These are phyloP conservation scores for Leishmania braziliensis DNA, from an alignment of 208 protist genomes.

Conservation along the genomic window DNA sequence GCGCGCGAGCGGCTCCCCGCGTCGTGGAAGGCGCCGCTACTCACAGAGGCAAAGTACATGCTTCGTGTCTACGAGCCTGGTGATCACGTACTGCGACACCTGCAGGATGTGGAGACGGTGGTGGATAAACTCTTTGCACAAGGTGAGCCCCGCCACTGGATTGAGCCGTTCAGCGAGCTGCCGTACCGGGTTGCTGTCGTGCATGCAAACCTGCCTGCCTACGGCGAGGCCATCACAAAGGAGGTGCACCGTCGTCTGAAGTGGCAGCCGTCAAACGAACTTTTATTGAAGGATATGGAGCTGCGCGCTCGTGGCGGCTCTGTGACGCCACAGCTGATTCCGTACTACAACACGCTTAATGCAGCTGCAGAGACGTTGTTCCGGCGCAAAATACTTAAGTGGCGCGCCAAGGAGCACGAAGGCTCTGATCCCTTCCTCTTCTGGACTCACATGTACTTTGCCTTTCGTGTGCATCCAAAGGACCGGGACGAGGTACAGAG, in stretches of 20 bases:
- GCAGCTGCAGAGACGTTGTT: slow-evolving; percentile 70
- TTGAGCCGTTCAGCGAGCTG: slow-evolving; percentile 79
- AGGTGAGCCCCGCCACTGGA: slow-evolving; percentile 81
- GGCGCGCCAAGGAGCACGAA: slow-evolving; percentile 74
- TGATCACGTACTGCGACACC: slow-evolving; percentile 54
- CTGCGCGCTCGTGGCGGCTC: slow-evolving; percentile 60
- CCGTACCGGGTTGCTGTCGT: slow-evolving; percentile 81
- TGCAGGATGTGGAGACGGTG: slow-evolving; percentile 72
- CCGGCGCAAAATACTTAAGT: slow-evolving; percentile 72
- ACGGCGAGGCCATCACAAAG: slow-evolving; percentile 76
- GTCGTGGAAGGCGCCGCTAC: slow-evolving; percentile 81
- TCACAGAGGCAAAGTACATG: slow-evolving; percentile 87
- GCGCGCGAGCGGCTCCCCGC: slow-evolving; percentile 79
- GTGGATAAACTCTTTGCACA: slow-evolving; percentile 72
- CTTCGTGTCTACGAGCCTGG: slow-evolving; percentile 74
- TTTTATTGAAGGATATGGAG: slow-evolving; percentile 72
- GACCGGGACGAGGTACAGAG: slow-evolving; percentile 64
- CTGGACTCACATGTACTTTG: slow-evolving; percentile 90
- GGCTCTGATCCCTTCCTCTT: slow-evolving; percentile 83
- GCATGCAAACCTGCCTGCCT: slow-evolving; percentile 75
- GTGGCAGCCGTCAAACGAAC: slow-evolving; percentile 60
- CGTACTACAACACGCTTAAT: slow-evolving; percentile 71
- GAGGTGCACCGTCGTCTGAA: slow-evolving; percentile 48
- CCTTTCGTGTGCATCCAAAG: slow-evolving; percentile 80
- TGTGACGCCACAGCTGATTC: slow-evolving; percentile 56